Evolutionary conservation across 805 yeast genomes (phyloP), one percentile per base, ranked within the genome.

Genomic region (Schwanniomyces vanrijiae): DNA sequence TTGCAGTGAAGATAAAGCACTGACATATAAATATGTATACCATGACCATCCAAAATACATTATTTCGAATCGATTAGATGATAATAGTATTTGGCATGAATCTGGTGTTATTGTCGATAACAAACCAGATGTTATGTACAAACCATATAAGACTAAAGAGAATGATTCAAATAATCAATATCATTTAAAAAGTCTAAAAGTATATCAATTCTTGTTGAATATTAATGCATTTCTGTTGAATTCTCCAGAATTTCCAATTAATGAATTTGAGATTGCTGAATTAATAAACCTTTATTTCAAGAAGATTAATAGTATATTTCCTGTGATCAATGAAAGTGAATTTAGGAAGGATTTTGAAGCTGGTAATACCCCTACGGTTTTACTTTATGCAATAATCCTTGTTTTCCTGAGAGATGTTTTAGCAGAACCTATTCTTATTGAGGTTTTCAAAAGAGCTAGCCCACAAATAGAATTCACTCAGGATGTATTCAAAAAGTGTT

Each of bases 171-270:
- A 55, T 37, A 40, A 43, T 1, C 52, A 51, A 22, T 48, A 35
- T 50, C 45, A 56, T 37, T 51, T 62, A 31, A 50, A 47, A 39
- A 47, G 45, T 41, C 29, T 29, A 16, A 45, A 49, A 16, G 48
- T 47, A 19, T 60, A 54, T 45, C 43, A 54, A 3, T 59, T 54
- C 33, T 49, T 68, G 20, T 44, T 53, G 22, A 46, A 55, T 4
- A 65, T 66, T 20, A 43, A 65, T 47, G 72, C 72, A 5, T 68
- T 69, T 50, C 65, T 69, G 7, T 48, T 68, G 18, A 47, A 60
- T 5, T 49, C 55, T n/a, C 53, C 57, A 2, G 60, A 55, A 38
- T 64, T 51, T 42, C 56, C 52, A 7, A 54, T 68, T 20, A 44
- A 49, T 11, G 29, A 43, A 7, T 42, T 45, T 6, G 67, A 66